Evolutionary conservation across 768 basidiomycete species (phyloP), one percentile per base, ranked within the genome.

Genomic region (Boletus vermiculosoides): DNA sequence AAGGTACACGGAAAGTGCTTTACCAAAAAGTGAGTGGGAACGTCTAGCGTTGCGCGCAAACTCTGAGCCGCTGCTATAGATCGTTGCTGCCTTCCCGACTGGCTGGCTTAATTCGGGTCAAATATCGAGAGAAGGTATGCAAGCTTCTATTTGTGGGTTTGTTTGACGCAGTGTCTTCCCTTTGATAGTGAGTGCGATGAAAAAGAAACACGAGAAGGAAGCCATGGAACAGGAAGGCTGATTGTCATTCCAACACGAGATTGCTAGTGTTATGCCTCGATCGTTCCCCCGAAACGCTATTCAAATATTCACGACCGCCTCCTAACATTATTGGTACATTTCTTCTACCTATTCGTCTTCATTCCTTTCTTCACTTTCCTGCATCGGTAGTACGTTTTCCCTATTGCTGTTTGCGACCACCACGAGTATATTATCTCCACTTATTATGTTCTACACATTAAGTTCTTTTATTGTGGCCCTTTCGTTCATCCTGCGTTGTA

Each of bases 91-190:
- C 2, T 94, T 90, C 71, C 92, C 91, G 0, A 77, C 85, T 0
- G 89, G 89, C 13, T 94, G 92, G 92, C 84, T 93, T 76, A 84
- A 86, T 30, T 90, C 89, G 3, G 88, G 90, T 4, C 88, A 91
- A 70, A 90, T 94, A 57, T 92, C 90, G 34, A 80, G 92, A 65
- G 92, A 94, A 78, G 88, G 90, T 92, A 50, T 36, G 86, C 71
- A 28, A 39, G 25, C 2, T n/a, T 15, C 3, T 37, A 7, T 13
- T 4, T 28, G 5, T 22, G 18, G 3, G 30, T 12, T 23, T 45
- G 54, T 37, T 37, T 54, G 23, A 55, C 51, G 11, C 20, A 10
- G 3, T 16, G 20, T 16, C 18, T 20, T 34, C 18, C 12, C 30
- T 40, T 18, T 28, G 37, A 11, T 63, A 90, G 89, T 92, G 81